Percentiles rank a stretch among this genome's conserved stretches.
Evolutionary conservation across 2,329 filamentous ascomycete genomes (phyloP).

Genomic region (Aureobasidium sp.): DNA sequence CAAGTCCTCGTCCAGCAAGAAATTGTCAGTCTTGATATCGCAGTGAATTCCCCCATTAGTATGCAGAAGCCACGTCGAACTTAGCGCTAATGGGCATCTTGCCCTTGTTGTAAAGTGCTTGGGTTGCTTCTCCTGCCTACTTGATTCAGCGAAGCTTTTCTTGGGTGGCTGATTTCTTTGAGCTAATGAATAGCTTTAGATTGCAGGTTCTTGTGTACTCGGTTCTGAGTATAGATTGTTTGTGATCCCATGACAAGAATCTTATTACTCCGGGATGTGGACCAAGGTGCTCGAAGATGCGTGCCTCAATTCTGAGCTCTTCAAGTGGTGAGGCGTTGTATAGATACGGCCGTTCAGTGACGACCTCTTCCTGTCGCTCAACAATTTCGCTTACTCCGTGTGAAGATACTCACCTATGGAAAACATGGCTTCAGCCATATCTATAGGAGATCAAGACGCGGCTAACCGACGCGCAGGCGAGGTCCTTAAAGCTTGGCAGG

Average conservation of each 20-base stretch:
- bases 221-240: not conserved
- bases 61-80: not conserved
- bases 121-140: not conserved
- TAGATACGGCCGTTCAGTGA: not conserved
- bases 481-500: no score
- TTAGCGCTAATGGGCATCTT: not conserved
- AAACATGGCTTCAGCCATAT: not conserved
- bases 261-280: not conserved
- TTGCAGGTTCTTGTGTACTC: not conserved
- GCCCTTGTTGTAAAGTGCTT: not conserved
- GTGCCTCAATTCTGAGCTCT: not conserved
- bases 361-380: not conserved
- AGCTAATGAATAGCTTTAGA: not conserved
- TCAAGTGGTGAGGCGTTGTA: not conserved
- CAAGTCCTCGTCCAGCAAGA: not conserved
- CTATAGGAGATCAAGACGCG: no score
- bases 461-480: no score
- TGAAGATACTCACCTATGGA: not conserved
- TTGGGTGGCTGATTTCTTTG: not conserved
- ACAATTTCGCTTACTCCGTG: not conserved
- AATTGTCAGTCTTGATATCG: constrained; percentile 5
- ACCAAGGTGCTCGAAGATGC: not conserved
- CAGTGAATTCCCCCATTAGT: not conserved
- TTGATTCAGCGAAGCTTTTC: not conserved
- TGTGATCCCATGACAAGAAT: not conserved